Conservation (phyloP, 2,329 filamentous ascomycete genomes). For the Dactylellina parvicollis region DNA sequence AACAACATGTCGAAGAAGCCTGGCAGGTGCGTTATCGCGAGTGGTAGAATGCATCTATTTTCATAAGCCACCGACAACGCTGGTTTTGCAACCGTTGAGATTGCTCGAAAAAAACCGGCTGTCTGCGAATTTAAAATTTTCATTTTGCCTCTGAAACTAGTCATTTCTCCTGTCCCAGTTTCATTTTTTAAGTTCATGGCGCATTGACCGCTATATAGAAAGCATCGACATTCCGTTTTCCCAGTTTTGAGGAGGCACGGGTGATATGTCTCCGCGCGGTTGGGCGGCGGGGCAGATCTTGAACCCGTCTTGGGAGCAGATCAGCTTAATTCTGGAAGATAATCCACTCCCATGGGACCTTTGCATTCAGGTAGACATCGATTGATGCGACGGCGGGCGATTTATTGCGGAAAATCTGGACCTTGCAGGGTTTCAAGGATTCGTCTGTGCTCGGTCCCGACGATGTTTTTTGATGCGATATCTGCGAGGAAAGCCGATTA, state of each 20-base stretch:
- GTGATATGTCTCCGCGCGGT: constrained; percentile 43
- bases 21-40: constrained; percentile 21
- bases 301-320: constrained; percentile 24
- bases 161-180: constrained; percentile 10
- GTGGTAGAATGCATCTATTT: constrained; percentile 6
- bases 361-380: constrained; percentile 2
- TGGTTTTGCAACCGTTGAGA: neutral
- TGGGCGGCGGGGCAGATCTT: constrained; percentile 48
- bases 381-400: constrained; percentile 2
- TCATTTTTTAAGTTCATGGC: constrained; percentile 27
- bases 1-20: constrained; percentile 33
- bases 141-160: constrained; percentile 8
- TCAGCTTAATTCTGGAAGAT: constrained; percentile 40
- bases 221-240: constrained; percentile 15
- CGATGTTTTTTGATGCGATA: constrained; percentile 28
- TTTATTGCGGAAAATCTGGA: constrained; percentile 38
- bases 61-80: constrained; percentile 19
- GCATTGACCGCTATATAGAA: constrained; percentile 30
- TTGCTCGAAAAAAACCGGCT: too few relatives aligned
- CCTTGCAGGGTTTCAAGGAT: constrained; percentile 47
- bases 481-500: constrained; percentile 28
- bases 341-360: constrained; percentile 24
- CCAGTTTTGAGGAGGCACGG: constrained; percentile 17
- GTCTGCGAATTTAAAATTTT: neutral
- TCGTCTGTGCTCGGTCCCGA: constrained; percentile 36